phyloP scores from a whole-genome alignment of 139 green algal genomes.

The Haematococcus lacustris region DNA sequence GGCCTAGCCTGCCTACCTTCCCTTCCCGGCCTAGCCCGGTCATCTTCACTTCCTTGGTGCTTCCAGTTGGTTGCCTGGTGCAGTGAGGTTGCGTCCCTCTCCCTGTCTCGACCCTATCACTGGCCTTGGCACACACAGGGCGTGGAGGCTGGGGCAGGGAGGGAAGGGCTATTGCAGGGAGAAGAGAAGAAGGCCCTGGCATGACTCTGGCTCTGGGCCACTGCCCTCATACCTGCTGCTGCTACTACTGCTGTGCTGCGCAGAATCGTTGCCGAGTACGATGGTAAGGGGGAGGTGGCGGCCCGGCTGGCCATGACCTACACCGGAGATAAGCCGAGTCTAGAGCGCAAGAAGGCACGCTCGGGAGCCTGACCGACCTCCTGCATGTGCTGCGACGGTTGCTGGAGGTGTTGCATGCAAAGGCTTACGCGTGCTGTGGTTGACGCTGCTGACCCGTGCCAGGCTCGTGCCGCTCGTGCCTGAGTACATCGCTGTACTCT shows the following conservation, averaged over 20 bases:
- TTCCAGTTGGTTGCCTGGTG: too few relatives aligned
- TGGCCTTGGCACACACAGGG: neutral
- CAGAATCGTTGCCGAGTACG: conserved; percentile 25
- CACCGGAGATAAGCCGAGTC: neutral
- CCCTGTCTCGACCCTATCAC: neutral
- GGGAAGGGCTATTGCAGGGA: neutral
- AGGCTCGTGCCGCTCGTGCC: too few relatives aligned
- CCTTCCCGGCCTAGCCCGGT: too few relatives aligned
- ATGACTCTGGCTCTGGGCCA: neutral
- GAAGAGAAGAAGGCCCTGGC: neutral
- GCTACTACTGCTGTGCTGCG: neutral
- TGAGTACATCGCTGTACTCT: too few relatives aligned
- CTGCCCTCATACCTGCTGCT: neutral
- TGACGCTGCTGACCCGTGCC: too few relatives aligned
- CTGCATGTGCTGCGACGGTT: too few relatives aligned
- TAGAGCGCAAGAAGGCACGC: conserved; percentile 2
- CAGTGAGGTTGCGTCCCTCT: neutral
- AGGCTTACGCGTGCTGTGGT: too few relatives aligned
- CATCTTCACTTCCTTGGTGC: too few relatives aligned
- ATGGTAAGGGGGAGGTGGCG: conserved; percentile 8
- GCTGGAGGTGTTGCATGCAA: too few relatives aligned
- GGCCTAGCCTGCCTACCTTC: neutral
- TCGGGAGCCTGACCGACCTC: too few relatives aligned
- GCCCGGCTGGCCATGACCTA: conserved; percentile 5
- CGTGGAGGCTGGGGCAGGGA: too few relatives aligned